These are phyloP conservation scores for Penicillium lagena DNA, from an alignment of 495 filamentous ascomycete species.

Conservation along the genomic window DNA sequence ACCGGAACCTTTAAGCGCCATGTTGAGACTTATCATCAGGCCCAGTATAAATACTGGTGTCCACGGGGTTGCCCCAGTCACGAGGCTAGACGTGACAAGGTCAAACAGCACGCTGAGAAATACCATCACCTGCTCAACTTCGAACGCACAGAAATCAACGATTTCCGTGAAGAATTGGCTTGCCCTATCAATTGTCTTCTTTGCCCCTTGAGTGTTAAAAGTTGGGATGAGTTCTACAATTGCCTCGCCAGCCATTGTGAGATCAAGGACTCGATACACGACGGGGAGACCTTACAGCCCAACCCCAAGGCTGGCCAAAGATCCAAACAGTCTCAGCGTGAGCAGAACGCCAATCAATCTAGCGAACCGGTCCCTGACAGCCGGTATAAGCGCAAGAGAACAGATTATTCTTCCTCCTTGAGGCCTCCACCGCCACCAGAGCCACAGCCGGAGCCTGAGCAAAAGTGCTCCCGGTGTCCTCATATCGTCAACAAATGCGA, in stretches of 20 bases:
- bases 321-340: not conserved
- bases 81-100: no score
- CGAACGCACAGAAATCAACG: not conserved
- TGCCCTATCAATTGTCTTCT: not conserved
- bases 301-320: not conserved
- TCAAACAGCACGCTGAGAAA: no score
- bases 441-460: not conserved
- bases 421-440: not conserved
- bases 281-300: not conserved
- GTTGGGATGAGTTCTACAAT: not conserved
- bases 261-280: not conserved
- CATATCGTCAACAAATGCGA: not conserved
- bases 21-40: no score
- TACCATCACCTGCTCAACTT: not conserved
- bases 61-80: no score
- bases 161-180: not conserved
- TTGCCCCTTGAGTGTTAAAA: not conserved
- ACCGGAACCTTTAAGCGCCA: no score
- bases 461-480: not conserved
- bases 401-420: no score
- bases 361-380: not conserved
- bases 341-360: no score
- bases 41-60: no score
- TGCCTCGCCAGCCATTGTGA: not conserved
- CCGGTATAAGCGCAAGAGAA: not conserved